phyloP scores from a whole-genome alignment of 2,329 filamentous ascomycete genomes.

The Pseudocercospora fijiensis region DNA sequence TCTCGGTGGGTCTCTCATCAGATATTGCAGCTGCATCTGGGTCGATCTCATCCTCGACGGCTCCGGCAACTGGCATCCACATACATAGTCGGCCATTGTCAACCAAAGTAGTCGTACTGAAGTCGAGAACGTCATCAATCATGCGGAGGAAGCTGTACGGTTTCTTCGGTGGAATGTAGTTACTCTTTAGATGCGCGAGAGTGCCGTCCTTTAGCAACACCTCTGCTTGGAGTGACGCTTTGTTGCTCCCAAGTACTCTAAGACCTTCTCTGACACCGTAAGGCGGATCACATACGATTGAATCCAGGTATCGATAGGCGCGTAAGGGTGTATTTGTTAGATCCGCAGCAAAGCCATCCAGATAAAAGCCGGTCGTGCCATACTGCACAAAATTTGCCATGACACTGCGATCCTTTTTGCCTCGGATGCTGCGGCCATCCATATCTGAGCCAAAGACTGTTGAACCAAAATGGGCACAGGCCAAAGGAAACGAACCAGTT shows the following conservation, averaged over 20 bases:
- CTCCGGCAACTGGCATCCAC: slow-evolving; percentile 89
- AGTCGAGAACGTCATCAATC: slow-evolving; percentile 83
- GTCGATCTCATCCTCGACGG: slow-evolving; percentile 46
- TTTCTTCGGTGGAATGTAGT: slow-evolving; percentile 80
- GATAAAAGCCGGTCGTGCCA: slow-evolving; percentile 61
- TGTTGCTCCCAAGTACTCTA: slow-evolving; percentile 76
- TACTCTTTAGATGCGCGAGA: slow-evolving; percentile 66
- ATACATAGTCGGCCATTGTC: slow-evolving; percentile 79
- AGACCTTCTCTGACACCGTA: slow-evolving; percentile 93
- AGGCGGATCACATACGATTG: slow-evolving; percentile 91
- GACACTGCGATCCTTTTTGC: slow-evolving; percentile 58
- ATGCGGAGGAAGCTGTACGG: slow-evolving; percentile 91
- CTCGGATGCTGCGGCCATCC: slow-evolving; percentile 83
- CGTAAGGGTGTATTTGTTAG: slow-evolving; percentile 79
- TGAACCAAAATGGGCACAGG: slow-evolving; percentile 87
- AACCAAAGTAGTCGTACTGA: slow-evolving; percentile 74
- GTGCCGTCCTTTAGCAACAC: slow-evolving; percentile 67
- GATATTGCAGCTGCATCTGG: slow-evolving; percentile 52
- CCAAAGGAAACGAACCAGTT: slow-evolving; percentile 87
- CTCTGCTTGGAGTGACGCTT: slow-evolving; percentile 52
- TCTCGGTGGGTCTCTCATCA: slow-evolving; percentile 38
- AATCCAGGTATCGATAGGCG: slow-evolving; percentile 66
- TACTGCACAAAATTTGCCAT: slow-evolving; percentile 84
- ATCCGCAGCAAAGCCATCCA: slow-evolving; percentile 82
- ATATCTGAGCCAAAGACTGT: slow-evolving; percentile 85